These are phyloP conservation scores for Botrytis aclada DNA, from an alignment of 2,329 filamentous ascomycete genomes.

Conservation along the genomic window DNA sequence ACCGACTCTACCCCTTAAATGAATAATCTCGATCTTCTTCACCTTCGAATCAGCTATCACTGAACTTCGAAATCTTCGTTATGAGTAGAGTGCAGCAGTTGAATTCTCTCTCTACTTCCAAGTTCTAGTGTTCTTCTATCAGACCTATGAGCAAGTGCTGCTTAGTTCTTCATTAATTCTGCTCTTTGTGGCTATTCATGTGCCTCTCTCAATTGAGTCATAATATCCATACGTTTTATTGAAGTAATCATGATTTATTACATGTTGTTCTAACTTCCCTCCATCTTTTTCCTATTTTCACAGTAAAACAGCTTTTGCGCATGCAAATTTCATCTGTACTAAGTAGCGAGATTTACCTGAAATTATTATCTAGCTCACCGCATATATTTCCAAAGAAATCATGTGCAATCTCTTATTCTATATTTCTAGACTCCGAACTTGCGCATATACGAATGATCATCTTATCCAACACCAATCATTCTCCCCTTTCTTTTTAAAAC, in stretches of 20 bases:
- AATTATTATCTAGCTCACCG: background rate
- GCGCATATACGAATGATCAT: background rate
- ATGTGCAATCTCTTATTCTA: background rate
- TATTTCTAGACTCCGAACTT: background rate
- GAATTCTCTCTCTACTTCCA: rapidly evolving
- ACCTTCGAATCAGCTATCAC: background rate
- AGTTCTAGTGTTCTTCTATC: background rate
- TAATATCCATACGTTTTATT: background rate
- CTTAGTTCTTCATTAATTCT: background rate
- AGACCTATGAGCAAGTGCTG: background rate
- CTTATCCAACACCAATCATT: background rate
- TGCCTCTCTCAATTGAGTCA: background rate
- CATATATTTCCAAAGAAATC: background rate
- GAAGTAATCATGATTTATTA: background rate
- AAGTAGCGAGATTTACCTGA: background rate
- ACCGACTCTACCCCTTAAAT: background rate
- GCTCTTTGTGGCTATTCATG: background rate
- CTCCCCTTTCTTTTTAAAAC: background rate
- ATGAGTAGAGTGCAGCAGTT: background rate
- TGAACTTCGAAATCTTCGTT: background rate
- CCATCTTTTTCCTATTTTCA: background rate
- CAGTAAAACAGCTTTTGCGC: too few relatives aligned
- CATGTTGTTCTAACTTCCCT: rapidly evolving
- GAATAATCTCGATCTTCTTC: too few relatives aligned
- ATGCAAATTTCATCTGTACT: background rate